Evolutionary conservation across 805 yeast species (phyloP), one percentile per base, ranked within the genome.

Genomic region (Metschnikowia vanudenii): DNA sequence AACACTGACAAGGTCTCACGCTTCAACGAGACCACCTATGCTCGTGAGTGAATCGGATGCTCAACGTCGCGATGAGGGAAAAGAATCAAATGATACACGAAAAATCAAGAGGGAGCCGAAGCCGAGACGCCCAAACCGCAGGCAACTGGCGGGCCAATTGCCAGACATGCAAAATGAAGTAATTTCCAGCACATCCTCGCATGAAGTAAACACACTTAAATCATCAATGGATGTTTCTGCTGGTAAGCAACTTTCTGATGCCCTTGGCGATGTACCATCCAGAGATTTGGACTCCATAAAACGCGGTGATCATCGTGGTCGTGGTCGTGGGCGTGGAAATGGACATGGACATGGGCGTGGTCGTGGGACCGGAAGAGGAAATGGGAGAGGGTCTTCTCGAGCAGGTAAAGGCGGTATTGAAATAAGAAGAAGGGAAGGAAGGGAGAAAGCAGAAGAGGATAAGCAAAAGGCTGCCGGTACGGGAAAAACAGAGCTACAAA

Each of bases 361-460:
- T 11, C 47, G 60, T 42, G 56, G 63, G 18, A 37, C 51, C 7
- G 53, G 48, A 1, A 35, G 41, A 13, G 46, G 41, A 30, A 16
- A 38, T 14, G 28, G 28, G 28, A 26, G 28, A 26, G 28, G 28
- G 11, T 26, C 28, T 14, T 8, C 38, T 16, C 34, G 41, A 20
- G 5, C 37, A 10, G 36, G 40, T 28, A 20, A 29, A 20, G 43
- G 36, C 3, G 41, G 41, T 11, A 3, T 8, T 6, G 37, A 17
- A 36, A 35, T 39, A 16, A 43, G 60, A 29, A 58, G 57, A 19
- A 57, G 59, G 29, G 49, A 57, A 44, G 58, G 53, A 7, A 57
- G 48, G 29, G 49, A 31, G 7, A n/a, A 17, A 34, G 26, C 12
- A 26, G 38, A 41, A 12, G 24, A 17, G 22, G 13, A 19, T 4